Conservation (phyloP, 2,329 filamentous ascomycete species). For the Talaromyces sp. region DNA sequence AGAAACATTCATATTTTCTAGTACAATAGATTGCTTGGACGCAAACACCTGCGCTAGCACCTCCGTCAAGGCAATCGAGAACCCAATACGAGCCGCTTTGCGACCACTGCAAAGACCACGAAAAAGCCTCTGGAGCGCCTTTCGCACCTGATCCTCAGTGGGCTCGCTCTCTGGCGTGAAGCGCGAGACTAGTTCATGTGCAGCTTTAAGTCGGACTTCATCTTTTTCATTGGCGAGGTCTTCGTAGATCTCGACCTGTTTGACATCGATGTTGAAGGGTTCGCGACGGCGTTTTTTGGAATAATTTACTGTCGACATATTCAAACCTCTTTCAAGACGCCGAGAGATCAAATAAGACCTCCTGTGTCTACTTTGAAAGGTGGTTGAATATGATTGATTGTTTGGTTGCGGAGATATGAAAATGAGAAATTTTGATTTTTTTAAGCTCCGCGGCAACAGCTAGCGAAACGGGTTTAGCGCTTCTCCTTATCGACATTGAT, state of each 20-base stretch:
- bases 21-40: slow-evolving; percentile 22
- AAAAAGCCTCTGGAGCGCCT: slow-evolving; percentile 63
- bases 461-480: slow-evolving; percentile 24
- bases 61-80: slow-evolving; percentile 84
- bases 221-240: slow-evolving; percentile 48
- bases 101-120: slow-evolving; percentile 84
- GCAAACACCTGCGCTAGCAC: slow-evolving; percentile 66
- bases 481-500: background rate
- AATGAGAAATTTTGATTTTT: slow-evolving; percentile 20
- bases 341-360: background rate
- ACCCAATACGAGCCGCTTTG: slow-evolving; percentile 83
- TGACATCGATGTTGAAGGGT: slow-evolving; percentile 41
- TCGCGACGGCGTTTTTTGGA: slow-evolving; percentile 42
- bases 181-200: slow-evolving; percentile 42
- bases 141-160: slow-evolving; percentile 40
- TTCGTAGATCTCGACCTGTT: slow-evolving; percentile 49
- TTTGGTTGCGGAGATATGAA: background rate
- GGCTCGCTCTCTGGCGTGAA: slow-evolving; percentile 42
- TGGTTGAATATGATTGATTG: background rate
- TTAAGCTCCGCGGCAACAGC: slow-evolving; percentile 16
- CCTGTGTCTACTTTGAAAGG: background rate
- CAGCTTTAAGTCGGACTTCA: slow-evolving; percentile 46
- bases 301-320: slow-evolving; percentile 30
- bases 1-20: slow-evolving; percentile 37
- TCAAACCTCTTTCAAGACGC: background rate